Percentiles rank a stretch among this genome's conserved stretches.
Conservation (phyloP, 2,329 filamentous ascomycete genomes). For the Cercospora sp. region DNA sequence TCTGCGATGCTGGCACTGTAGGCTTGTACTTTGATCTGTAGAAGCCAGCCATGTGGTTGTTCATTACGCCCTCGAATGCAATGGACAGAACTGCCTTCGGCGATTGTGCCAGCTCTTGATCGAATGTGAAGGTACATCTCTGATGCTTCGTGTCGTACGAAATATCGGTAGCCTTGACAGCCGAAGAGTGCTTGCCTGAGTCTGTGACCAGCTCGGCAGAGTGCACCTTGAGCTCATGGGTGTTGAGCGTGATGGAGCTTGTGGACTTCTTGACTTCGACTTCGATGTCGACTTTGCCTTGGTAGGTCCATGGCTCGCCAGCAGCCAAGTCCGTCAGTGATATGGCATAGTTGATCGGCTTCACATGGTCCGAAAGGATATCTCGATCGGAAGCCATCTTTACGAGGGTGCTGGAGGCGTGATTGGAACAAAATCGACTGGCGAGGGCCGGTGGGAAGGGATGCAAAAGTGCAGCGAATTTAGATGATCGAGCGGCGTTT, state of each 20-base stretch:
- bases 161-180: slow-evolving; percentile 65
- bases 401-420: slow-evolving; percentile 38
- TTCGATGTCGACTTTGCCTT: slow-evolving; percentile 81
- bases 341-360: slow-evolving; percentile 82
- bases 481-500: background rate
- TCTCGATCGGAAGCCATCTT: slow-evolving; percentile 51
- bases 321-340: slow-evolving; percentile 77
- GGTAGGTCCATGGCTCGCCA: slow-evolving; percentile 73
- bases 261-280: slow-evolving; percentile 70
- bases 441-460: background rate
- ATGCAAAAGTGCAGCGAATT: background rate
- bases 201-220: slow-evolving; percentile 63
- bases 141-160: slow-evolving; percentile 82
- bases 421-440: slow-evolving; percentile 34
- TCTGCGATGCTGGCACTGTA: slow-evolving; percentile 66
- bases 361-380: slow-evolving; percentile 58
- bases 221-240: slow-evolving; percentile 77
- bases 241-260: slow-evolving; percentile 79
- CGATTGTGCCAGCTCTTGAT: slow-evolving; percentile 67
- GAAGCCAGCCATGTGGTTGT: slow-evolving; percentile 93
- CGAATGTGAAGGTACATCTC: slow-evolving; percentile 76
- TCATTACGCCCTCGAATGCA: slow-evolving; percentile 77
- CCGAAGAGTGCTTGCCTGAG: slow-evolving; percentile 58
- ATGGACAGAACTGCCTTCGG: slow-evolving; percentile 68
- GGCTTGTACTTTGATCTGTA: slow-evolving; percentile 95